Base-by-base conservation (phyloP, 371 early-diverging fungal genomes). In the Mucor piriformis region DNA sequence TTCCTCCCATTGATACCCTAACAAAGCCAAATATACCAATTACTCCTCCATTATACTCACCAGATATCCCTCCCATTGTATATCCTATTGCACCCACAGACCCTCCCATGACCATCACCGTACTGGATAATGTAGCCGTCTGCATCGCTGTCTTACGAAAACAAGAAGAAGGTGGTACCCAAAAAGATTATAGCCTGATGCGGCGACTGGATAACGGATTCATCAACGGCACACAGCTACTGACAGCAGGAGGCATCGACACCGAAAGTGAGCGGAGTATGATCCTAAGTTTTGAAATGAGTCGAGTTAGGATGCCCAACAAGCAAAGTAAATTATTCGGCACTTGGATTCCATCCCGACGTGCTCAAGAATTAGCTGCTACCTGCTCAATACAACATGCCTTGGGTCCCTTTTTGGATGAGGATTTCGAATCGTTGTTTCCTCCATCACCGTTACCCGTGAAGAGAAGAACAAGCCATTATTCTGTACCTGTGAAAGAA, bases 331-430 rank as follows among this genome's bases (percentile, higher is more conserved):
- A 77, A 35, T 68, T 95, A 35, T 87, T 85, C 57, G 95, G 95
- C 16, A 94, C 94, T 0, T 95, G 95, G 95, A 91, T 95, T 53
- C 95, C 95, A 3, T 73, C 94, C 20, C 77, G 85, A 0, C 88
- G 95, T 8, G 95, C 94, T 1, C 87, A 91, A 21, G 94, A 91
- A 10, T 72, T 95, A 38, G 92, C 94, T 0, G 84, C 90, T 1
- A 93, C 91, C 0, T 90, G 92, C 54, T 91, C 92, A 7, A 73
- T 94, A 20, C 90, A 92, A 50, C 83, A 88, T 64, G 83, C 85
- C 24, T 66, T 94, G 10, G 88, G 87, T 0, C 86, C 85, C 7
- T 94, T 95, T 61, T 68, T 95, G 47, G 82, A 87, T 52, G 92
- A 92, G 32, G 79, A 84, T 11, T 79, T 92, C 5, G 87, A 88